Evolutionary conservation across 495 filamentous ascomycete species (phyloP).

Genomic region (Talaromyces proteolyticus): DNA sequence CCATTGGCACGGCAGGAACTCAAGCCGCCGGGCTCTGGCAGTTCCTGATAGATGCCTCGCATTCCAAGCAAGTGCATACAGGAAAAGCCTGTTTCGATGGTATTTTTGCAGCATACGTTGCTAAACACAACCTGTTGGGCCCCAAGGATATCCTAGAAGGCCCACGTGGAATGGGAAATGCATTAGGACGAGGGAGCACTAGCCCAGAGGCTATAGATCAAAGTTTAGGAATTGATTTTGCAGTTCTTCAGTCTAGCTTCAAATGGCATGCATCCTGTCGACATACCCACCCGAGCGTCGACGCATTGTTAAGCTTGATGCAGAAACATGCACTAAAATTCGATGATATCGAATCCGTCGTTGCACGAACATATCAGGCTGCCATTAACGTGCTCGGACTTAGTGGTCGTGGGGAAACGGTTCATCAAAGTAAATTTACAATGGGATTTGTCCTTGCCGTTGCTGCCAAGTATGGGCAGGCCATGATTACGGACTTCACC

Average conservation of each 20-base stretch:
- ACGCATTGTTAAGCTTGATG: constrained; percentile 26
- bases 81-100: constrained; percentile 30
- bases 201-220: constrained; percentile 22
- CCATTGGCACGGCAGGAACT: constrained; percentile 29
- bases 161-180: constrained; percentile 23
- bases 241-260: constrained; percentile 24
- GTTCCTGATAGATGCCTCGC: constrained; percentile 27
- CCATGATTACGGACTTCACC: constrained; percentile 30
- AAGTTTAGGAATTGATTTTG: constrained; percentile 19
- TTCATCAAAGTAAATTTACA: constrained; percentile 33
- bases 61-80: constrained; percentile 33
- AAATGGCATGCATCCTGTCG: constrained; percentile 34
- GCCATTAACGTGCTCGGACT: constrained; percentile 26
- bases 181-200: constrained; percentile 18
- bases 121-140: constrained; percentile 22
- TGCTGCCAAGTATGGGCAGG: constrained; percentile 27
- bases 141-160: constrained; percentile 30
- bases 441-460: constrained; percentile 35
- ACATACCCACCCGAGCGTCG: constrained; percentile 30
- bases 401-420: constrained; percentile 22
- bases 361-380: constrained; percentile 24
- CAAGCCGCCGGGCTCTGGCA: constrained; percentile 33
- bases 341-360: constrained; percentile 24
- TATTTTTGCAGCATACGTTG: constrained; percentile 28
- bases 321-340: constrained; percentile 18